Conservation (phyloP, 352 stramenopile genomes). For the Pythium grandisporangium region DNA sequence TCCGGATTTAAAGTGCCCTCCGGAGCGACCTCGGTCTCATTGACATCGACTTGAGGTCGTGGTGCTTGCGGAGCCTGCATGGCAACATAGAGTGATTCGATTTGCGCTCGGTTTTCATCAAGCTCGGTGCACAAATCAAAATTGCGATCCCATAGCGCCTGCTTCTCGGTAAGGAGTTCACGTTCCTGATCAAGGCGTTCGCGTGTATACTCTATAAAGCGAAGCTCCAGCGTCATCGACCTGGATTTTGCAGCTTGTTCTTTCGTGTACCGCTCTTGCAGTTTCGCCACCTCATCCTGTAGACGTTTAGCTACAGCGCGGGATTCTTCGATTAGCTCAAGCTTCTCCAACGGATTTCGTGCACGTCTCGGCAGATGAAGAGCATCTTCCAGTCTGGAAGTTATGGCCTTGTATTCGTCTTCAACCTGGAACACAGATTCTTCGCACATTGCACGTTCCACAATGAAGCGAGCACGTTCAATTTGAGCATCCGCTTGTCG, state of each 20-base stretch:
- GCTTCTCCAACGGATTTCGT: slow-evolving; percentile 32
- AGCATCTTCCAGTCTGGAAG: slow-evolving; percentile 28
- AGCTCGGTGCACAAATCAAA: slow-evolving; percentile 32
- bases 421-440: slow-evolving; percentile 46
- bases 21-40: neutral
- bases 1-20: neutral
- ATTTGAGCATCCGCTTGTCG: slow-evolving; percentile 47
- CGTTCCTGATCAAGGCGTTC: slow-evolving; percentile 43
- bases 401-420: slow-evolving; percentile 33
- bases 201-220: slow-evolving; percentile 29
- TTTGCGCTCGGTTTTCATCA: slow-evolving; percentile 18
- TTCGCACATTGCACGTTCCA: slow-evolving; percentile 47
- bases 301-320: slow-evolving; percentile 12
- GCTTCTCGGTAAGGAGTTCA: slow-evolving; percentile 48
- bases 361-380: slow-evolving; percentile 37
- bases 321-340: slow-evolving; percentile 27
- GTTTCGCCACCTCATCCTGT: slow-evolving; percentile 7
- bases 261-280: slow-evolving; percentile 18
- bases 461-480: slow-evolving; percentile 40
- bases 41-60: neutral
- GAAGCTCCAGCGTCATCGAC: slow-evolving; percentile 34
- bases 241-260: slow-evolving; percentile 30
- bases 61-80: slow-evolving; percentile 13
- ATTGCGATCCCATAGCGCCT: slow-evolving; percentile 48
- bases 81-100: slow-evolving; percentile 30